Percentiles rank a stretch among this genome's conserved stretches.
Conservation (phyloP, 805 yeast genomes). For the Monosporozyma servazzii region DNA sequence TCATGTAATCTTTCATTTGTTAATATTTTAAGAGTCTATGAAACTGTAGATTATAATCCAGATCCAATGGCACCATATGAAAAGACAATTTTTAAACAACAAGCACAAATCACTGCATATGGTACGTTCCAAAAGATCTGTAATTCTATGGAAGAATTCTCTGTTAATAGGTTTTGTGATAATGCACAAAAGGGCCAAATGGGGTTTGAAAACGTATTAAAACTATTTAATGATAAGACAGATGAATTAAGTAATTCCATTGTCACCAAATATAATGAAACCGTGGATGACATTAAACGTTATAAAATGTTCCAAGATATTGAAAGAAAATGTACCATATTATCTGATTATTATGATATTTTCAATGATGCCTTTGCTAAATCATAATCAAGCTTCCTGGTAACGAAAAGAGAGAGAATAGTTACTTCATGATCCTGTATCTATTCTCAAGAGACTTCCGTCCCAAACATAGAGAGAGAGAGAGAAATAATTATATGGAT, state of each 20-base stretch:
- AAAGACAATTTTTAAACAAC: constrained; percentile 63
- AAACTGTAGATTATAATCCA: constrained; percentile 76
- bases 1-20: constrained; percentile 82
- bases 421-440: no score
- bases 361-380: constrained; percentile 9
- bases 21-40: constrained; percentile 68
- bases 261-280: constrained; percentile 24
- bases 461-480: no score
- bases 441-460: no score
- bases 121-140: constrained; percentile 62
- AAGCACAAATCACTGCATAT: constrained; percentile 83
- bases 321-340: constrained; percentile 14
- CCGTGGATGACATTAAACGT: constrained; percentile 24
- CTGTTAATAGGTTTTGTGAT: constrained; percentile 77
- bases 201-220: constrained; percentile 78
- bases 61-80: constrained; percentile 41
- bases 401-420: no score
- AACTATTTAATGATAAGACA: constrained; percentile 32
- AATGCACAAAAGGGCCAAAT: constrained; percentile 74
- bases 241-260: constrained; percentile 21
- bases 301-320: constrained; percentile 21
- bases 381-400: not conserved
- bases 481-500: not conserved
- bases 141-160: constrained; percentile 85
- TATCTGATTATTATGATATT: constrained; percentile 11